Base-by-base conservation (phyloP, 129 eudicot genomes). In the Apium graveolens region DNA sequence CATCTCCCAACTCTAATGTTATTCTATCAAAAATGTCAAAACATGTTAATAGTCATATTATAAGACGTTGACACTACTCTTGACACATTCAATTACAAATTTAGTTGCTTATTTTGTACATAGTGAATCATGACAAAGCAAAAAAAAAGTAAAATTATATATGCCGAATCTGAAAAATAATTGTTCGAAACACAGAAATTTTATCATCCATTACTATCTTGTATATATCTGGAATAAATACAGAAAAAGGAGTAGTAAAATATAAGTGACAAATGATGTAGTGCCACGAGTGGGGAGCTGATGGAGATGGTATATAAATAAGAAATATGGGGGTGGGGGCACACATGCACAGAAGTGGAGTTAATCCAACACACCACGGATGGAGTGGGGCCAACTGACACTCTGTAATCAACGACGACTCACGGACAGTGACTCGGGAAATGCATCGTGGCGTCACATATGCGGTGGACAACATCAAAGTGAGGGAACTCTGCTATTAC, bases 381-480 rank as follows among this genome's bases (percentile, higher is more conserved):
- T 37, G 45, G 41, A 13, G 26, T 37, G 46, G 46, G 45, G 8
- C 46, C 74, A 16, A 17, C 74, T 34, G 74, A 60, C 32, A n/a
- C 68, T 60, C 68, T 60, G 32, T 60, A n/a, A n/a, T 60, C 32
- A 60, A 60, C 68, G 14, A 60, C 68, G 68, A 60, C 68, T 60
- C 68, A 60, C 68, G 68, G 68, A 60, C 37, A 14, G 46, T 37
- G 42, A 70, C 44, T 70, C 44, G 74, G 43, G 74, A 37, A 34
- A 32, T 18, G 74, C 44, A 9, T 20, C 74, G 74, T 70, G 74
- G 74, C 74, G 74, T 34, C 43, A 37, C 45, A 37, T 70, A 10
- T 46, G 26, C 45, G 74, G 74, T 70, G 46, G 46, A 35, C 74
- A 70, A 35, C 74, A 70, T 70, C 44, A 70, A 35, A 70, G 74